Percentiles rank a stretch among this genome's conserved stretches.
Evolutionary conservation across 805 yeast genomes (phyloP).

Genomic region (Torulaspora indica): DNA sequence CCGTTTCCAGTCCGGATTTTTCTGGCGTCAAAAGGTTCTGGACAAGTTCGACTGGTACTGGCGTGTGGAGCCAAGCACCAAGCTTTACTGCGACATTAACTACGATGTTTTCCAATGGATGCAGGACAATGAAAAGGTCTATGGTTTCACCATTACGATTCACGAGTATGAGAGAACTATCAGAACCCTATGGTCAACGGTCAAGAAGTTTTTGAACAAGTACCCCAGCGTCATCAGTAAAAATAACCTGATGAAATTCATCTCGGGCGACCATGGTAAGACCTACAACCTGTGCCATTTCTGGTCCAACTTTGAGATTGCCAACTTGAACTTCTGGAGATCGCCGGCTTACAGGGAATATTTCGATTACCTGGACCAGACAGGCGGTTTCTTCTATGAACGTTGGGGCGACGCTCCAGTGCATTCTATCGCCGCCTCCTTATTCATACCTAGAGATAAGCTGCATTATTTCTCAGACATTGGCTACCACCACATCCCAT

Average conservation of each 20-base stretch:
- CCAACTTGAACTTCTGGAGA: constrained; percentile 67
- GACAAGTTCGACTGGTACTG: constrained; percentile 78
- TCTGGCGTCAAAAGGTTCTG: constrained; percentile 66
- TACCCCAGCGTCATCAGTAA: constrained; percentile 56
- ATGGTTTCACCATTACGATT: constrained; percentile 72
- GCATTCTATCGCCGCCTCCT: constrained; percentile 73
- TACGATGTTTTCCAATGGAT: constrained; percentile 77
- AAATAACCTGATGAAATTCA: constrained; percentile 63
- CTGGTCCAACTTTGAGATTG: constrained; percentile 86
- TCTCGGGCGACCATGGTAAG: constrained; percentile 65
- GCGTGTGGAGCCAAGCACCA: constrained; percentile 86
- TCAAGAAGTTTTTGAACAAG: constrained; percentile 56
- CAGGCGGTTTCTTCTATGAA: constrained; percentile 83
- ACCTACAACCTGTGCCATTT: constrained; percentile 81
- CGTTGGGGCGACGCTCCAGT: constrained; percentile 94
- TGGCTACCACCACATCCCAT: constrained; percentile 76
- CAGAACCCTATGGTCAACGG: constrained; percentile 70
- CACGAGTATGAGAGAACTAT: constrained; percentile 69
- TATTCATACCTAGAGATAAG: constrained; percentile 59
- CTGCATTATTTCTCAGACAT: constrained; percentile 74
- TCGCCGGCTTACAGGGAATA: constrained; percentile 61
- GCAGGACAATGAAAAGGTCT: constrained; percentile 67
- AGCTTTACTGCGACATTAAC: constrained; percentile 69
- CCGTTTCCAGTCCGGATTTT: constrained; percentile 79
- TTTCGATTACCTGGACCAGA: constrained; percentile 60